Evolutionary conservation across 2,329 filamentous ascomycete genomes (phyloP).

Genomic region (Fusarium pseudoanthophilum): DNA sequence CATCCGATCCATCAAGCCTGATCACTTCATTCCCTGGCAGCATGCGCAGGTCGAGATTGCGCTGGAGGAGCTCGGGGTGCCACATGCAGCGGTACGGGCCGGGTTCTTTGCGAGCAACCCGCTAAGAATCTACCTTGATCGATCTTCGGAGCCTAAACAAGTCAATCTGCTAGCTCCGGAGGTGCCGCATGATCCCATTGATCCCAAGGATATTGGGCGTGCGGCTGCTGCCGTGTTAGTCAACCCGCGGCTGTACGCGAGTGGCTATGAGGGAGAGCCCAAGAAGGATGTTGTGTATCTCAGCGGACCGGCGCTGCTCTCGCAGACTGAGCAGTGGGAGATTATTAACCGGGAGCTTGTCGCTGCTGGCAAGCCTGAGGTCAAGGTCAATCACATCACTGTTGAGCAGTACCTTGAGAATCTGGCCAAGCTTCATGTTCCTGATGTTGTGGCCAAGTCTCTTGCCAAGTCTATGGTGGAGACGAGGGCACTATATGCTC

Average conservation of each 20-base stretch:
- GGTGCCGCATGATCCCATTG: neutral
- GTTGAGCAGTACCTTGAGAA: neutral
- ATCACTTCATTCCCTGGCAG: neutral
- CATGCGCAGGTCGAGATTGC: constrained; percentile 3
- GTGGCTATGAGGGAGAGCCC: neutral
- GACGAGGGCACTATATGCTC: neutral
- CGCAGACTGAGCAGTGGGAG: neutral
- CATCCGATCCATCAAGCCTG: neutral
- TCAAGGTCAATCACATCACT: neutral
- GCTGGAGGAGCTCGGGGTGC: neutral
- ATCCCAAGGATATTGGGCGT: neutral
- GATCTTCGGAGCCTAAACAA: neutral
- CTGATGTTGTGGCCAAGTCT: neutral
- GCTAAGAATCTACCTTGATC: neutral
- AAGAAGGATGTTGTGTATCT: neutral
- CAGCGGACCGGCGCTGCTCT: neutral
- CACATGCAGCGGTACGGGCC: neutral
- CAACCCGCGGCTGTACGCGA: neutral
- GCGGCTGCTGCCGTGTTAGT: neutral
- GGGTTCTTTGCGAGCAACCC: constrained; percentile 3
- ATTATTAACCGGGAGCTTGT: neutral
- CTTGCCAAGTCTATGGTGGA: neutral
- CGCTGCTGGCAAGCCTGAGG: neutral
- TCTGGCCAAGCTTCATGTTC: neutral
- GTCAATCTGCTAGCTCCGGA: neutral